Conservation (phyloP, 2,329 filamentous ascomycete genomes). For the Cladosporium sp. region DNA sequence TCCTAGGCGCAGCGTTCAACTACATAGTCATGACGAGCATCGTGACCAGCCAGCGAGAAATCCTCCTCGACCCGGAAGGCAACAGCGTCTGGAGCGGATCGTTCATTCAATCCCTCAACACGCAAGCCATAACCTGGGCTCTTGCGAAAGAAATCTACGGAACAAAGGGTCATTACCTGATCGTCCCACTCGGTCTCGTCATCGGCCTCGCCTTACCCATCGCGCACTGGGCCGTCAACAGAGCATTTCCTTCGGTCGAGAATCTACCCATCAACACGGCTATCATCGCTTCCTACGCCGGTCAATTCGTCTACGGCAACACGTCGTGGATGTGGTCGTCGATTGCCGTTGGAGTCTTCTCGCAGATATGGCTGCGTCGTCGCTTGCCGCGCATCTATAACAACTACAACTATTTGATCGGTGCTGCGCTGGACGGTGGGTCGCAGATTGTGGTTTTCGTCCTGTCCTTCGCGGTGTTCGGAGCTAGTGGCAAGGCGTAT, state of each 20-base stretch:
- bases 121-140: constrained; percentile 11
- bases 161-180: constrained; percentile 9
- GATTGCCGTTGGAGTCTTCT: constrained; percentile 13
- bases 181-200: constrained; percentile 11
- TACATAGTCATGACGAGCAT: constrained; percentile 8
- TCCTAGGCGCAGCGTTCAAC: constrained; percentile 38
- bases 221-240: not conserved
- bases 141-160: constrained; percentile 12
- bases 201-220: constrained; percentile 12
- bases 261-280: constrained; percentile 12
- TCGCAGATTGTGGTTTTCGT: constrained; percentile 14
- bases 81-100: constrained; percentile 14
- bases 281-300: constrained; percentile 14
- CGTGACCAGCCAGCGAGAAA: constrained; percentile 13
- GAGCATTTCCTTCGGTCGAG: not conserved
- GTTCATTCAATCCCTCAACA: constrained; percentile 6
- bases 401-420: constrained; percentile 15
- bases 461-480: constrained; percentile 13
- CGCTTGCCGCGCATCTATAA: constrained; percentile 13
- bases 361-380: constrained; percentile 12
- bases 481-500: constrained; percentile 12
- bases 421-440: constrained; percentile 12
- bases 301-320: constrained; percentile 10
- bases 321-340: constrained; percentile 14
- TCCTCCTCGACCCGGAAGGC: constrained; percentile 11